phyloP scores from a whole-genome alignment of 345 rosid genomes.

The sweet orange (Citrus sinensis) region DNA sequence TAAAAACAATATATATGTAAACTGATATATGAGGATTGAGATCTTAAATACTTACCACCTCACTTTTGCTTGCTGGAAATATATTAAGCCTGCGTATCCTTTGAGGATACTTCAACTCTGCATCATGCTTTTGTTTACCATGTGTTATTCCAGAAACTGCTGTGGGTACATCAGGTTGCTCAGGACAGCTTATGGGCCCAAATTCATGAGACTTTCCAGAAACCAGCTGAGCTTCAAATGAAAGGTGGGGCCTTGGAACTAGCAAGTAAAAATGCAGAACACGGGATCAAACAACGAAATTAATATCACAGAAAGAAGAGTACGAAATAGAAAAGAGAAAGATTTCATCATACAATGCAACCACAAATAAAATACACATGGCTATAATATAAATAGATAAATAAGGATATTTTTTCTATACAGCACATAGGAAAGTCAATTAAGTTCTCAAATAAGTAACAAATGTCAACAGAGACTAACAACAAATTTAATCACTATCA shows the following conservation, averaged over 20 bases:
- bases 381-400: background rate
- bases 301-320: background rate
- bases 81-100: conserved; percentile 88
- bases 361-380: background rate
- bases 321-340: background rate
- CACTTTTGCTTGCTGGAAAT: conserved; percentile 75
- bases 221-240: conserved; percentile 98
- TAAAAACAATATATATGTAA: background rate
- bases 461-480: background rate
- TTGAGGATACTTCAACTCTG: conserved; percentile 83
- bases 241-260: conserved; percentile 97
- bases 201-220: conserved; percentile 90
- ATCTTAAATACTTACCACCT: conserved; percentile 39
- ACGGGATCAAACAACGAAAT: conserved; percentile 1
- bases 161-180: conserved; percentile 63
- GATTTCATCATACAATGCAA: background rate
- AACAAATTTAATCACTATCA: background rate
- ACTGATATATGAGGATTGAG: background rate
- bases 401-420: background rate
- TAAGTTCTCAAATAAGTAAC: background rate
- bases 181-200: conserved; percentile 65
- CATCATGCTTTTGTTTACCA: conserved; percentile 83
- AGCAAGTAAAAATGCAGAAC: conserved; percentile 22
- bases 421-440: background rate
- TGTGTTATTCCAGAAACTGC: conserved; percentile 40